Evolutionary conservation across 805 yeast species (phyloP).

Genomic region (Zygosaccharomyces bisporus): DNA sequence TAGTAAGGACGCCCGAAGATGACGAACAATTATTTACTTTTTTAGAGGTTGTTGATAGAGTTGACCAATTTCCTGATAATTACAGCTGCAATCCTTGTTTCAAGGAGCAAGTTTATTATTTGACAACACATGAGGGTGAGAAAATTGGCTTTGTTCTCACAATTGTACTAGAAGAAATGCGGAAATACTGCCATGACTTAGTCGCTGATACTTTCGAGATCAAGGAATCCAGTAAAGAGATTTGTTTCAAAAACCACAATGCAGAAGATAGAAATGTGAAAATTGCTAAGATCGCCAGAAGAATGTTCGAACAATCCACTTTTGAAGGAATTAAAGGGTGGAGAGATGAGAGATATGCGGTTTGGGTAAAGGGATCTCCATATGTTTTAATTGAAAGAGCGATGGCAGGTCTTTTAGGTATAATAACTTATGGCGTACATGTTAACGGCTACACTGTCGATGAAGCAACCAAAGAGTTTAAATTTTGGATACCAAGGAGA

Average conservation of each 20-base stretch:
- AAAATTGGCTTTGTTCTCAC: slow-evolving; percentile 41
- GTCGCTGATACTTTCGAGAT: slow-evolving; percentile 29
- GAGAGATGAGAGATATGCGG: slow-evolving; percentile 80
- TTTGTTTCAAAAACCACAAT: slow-evolving; percentile 28
- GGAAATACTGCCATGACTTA: slow-evolving; percentile 13
- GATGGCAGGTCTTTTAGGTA: slow-evolving; percentile 74
- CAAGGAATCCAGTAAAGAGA: slow-evolving; percentile 27
- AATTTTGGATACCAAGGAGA: slow-evolving; percentile 83
- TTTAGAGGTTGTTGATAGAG: slow-evolving; percentile 26
- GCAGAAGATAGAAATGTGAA: slow-evolving; percentile 36
- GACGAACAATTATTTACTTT: slow-evolving; percentile 23
- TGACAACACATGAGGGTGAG: slow-evolving; percentile 38
- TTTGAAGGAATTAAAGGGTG: slow-evolving; percentile 58
- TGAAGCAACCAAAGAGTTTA: slow-evolving; percentile 40
- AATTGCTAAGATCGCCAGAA: slow-evolving; percentile 43
- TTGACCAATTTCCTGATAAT: slow-evolving; percentile 30
- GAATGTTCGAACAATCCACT: slow-evolving; percentile 37
- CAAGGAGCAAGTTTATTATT: slow-evolving; percentile 29
- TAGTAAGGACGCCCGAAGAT: slow-evolving; percentile 29
- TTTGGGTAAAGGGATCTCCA: slow-evolving; percentile 52
- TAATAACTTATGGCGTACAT: slow-evolving; percentile 87
- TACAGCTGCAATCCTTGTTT: slow-evolving; percentile 20
- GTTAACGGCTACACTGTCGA: slow-evolving; percentile 71
- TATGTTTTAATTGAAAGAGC: slow-evolving; percentile 79
- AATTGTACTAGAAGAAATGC: slow-evolving; percentile 35